Evolutionary conservation across 306 rosid genomes (phyloP).

Genomic region (Acacia confusa): DNA sequence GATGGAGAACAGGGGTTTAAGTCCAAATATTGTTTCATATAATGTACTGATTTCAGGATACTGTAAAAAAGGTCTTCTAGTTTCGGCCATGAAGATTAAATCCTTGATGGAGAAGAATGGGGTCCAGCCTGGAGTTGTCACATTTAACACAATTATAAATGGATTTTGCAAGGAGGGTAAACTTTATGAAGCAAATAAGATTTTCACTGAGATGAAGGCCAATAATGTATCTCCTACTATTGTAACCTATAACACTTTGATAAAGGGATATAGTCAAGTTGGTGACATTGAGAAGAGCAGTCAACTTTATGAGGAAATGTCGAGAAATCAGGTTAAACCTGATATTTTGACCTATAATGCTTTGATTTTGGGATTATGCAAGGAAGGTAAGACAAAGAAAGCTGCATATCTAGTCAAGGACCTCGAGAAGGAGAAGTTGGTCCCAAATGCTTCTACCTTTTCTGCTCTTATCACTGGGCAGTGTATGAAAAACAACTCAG

Average conservation of each 20-base stretch:
- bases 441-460: conserved; percentile 71
- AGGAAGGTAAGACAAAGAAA: conserved; percentile 79
- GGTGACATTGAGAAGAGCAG: conserved; percentile 65
- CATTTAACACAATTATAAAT: conserved; percentile 66
- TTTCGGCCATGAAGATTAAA: conserved; percentile 59
- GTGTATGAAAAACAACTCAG: conserved; percentile 61
- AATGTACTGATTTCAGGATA: conserved; percentile 76
- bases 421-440: conserved; percentile 60
- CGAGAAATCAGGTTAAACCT: conserved; percentile 49
- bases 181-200: conserved; percentile 61
- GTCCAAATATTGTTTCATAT: conserved; percentile 62
- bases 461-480: conserved; percentile 75
- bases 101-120: conserved; percentile 53
- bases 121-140: conserved; percentile 58
- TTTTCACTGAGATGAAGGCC: conserved; percentile 69
- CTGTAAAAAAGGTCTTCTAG: conserved; percentile 64
- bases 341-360: conserved; percentile 81
- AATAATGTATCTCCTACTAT: conserved; percentile 56
- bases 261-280: conserved; percentile 62
- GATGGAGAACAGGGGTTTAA: conserved; percentile 69
- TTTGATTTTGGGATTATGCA: conserved; percentile 83
- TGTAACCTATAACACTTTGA: conserved; percentile 73
- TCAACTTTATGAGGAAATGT: conserved; percentile 75
- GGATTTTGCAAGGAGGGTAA: conserved; percentile 77
- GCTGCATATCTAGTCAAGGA: conserved; percentile 72